These are phyloP conservation scores for Taiozyma onychis DNA, from an alignment of 1,139 yeast species.

Conservation along the genomic window DNA sequence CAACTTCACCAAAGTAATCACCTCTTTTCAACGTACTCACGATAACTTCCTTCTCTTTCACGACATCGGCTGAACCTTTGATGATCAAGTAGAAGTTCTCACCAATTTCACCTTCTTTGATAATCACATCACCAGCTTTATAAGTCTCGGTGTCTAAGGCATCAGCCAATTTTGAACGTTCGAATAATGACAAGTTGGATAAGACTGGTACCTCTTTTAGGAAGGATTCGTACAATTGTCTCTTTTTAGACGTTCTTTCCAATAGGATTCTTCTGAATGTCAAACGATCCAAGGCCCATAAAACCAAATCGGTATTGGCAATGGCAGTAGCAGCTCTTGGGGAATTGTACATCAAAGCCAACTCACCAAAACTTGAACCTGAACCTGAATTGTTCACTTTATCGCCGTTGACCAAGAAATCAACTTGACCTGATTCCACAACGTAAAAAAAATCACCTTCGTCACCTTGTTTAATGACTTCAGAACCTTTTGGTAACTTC, in stretches of 20 bases:
- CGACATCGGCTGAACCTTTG: slow-evolving; percentile 77
- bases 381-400: slow-evolving; percentile 72
- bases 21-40: slow-evolving; percentile 67
- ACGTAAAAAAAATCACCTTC: slow-evolving; percentile 94
- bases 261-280: slow-evolving; percentile 88
- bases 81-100: slow-evolving; percentile 90
- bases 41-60: slow-evolving; percentile 47
- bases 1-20: slow-evolving; percentile 95
- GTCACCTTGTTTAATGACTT: slow-evolving; percentile 88
- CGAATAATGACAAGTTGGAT: slow-evolving; percentile 64
- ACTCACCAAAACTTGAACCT: slow-evolving; percentile 92
- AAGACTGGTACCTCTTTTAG: slow-evolving; percentile 83
- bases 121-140: slow-evolving; percentile 67
- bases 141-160: slow-evolving; percentile 79
- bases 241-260: slow-evolving; percentile 86
- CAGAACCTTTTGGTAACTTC: slow-evolving; percentile 49
- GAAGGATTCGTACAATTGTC: slow-evolving; percentile 86
- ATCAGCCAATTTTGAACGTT: slow-evolving; percentile 89
- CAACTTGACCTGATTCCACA: slow-evolving; percentile 80
- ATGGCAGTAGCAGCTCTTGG: slow-evolving; percentile 96
- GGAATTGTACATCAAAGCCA: slow-evolving; percentile 95
- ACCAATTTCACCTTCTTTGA: slow-evolving; percentile 86
- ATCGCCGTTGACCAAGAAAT: slow-evolving; percentile 67
- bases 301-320: slow-evolving; percentile 63
- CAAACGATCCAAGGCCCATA: slow-evolving; percentile 92